Evolutionary conservation across 1,139 yeast genomes (phyloP).

Genomic region (Zhuliangozyma blackwelliae): DNA sequence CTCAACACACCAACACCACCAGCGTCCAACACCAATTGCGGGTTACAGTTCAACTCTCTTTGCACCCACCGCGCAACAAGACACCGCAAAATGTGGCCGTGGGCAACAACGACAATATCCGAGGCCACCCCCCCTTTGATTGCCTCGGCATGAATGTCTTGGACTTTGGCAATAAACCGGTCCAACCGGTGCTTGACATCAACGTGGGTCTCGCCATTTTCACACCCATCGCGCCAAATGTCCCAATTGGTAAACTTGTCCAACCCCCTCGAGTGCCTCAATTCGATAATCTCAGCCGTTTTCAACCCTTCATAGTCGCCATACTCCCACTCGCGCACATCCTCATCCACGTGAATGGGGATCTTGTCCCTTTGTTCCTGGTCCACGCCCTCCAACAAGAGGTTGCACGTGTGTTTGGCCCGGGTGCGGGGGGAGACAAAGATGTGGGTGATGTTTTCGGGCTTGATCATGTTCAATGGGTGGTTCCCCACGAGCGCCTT

Average conservation of each 20-base stretch:
- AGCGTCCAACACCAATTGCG: slow-evolving; percentile 82
- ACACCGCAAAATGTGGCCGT: slow-evolving; percentile 88
- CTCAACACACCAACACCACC: slow-evolving; percentile 93
- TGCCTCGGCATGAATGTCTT: slow-evolving; percentile 58
- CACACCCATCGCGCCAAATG: slow-evolving; percentile 93
- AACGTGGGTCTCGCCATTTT: slow-evolving; percentile 70
- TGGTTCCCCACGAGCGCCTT: slow-evolving; percentile 55
- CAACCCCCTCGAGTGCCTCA: slow-evolving; percentile 61
- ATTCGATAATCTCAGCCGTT: slow-evolving; percentile 59
- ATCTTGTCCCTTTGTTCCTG: slow-evolving; percentile 43
- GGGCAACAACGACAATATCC: slow-evolving; percentile 82
- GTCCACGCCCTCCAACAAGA: slow-evolving; percentile 48
- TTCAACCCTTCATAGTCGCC: slow-evolving; percentile 89
- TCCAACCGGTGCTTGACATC: slow-evolving; percentile 72
- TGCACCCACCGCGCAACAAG: slow-evolving; percentile 86
- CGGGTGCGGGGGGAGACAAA: slow-evolving; percentile 78
- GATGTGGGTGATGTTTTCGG: slow-evolving; percentile 56
- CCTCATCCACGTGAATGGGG: slow-evolving; percentile 54
- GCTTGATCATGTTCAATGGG: slow-evolving; percentile 56
- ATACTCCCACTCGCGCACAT: slow-evolving; percentile 89
- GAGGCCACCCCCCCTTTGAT: slow-evolving; percentile 50
- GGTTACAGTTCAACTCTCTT: slow-evolving; percentile 55
- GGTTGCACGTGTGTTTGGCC: slow-evolving; percentile 68
- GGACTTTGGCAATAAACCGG: slow-evolving; percentile 57
- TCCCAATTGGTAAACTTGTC: slow-evolving; percentile 57